Conservation (phyloP, 2,329 filamentous ascomycete genomes). For the Dactylellina sp. region DNA sequence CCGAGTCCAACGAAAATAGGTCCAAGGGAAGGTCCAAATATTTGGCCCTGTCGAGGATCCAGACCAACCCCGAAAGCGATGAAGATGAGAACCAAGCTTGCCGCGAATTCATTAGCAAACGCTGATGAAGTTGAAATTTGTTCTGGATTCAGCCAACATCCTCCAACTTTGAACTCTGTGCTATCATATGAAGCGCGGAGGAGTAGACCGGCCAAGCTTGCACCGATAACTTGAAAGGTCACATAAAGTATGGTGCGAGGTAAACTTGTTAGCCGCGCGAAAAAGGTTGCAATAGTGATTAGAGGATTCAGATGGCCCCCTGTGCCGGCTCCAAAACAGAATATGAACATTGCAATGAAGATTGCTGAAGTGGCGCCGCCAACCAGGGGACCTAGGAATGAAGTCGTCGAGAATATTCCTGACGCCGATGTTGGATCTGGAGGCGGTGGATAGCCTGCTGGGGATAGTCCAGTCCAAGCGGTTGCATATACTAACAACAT, state of each 20-base stretch:
- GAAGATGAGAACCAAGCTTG: constrained; percentile 66
- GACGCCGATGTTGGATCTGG: constrained; percentile 24
- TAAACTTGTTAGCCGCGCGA: constrained; percentile 67
- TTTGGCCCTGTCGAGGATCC: constrained; percentile 67
- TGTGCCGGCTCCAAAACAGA: constrained; percentile 66
- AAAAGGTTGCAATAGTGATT: constrained; percentile 69
- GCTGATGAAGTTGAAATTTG: constrained; percentile 64
- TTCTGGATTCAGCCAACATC: constrained; percentile 59
- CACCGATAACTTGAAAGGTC: constrained; percentile 66
- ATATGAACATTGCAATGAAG: constrained; percentile 67
- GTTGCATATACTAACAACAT: constrained; percentile 30
- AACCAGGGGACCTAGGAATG: constrained; percentile 61
- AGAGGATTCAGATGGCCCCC: constrained; percentile 70
- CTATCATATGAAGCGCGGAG: constrained; percentile 63
- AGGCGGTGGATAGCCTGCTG: constrained; percentile 25
- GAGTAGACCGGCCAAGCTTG: constrained; percentile 65
- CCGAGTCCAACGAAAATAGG: constrained; percentile 67
- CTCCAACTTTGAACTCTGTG: constrained; percentile 22
- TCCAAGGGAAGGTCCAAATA: constrained; percentile 68
- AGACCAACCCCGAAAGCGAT: constrained; percentile 69
- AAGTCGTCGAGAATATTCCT: constrained; percentile 45
- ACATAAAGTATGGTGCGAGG: constrained; percentile 68
- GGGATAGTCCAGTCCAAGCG: constrained; percentile 26
- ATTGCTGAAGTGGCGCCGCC: constrained; percentile 62
- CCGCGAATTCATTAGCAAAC: constrained; percentile 67